Percentiles rank a stretch among this genome's conserved stretches.
These are phyloP conservation scores for Colletotrichum echinochloae DNA, from an alignment of 2,329 filamentous ascomycete genomes.

Conservation along the genomic window DNA sequence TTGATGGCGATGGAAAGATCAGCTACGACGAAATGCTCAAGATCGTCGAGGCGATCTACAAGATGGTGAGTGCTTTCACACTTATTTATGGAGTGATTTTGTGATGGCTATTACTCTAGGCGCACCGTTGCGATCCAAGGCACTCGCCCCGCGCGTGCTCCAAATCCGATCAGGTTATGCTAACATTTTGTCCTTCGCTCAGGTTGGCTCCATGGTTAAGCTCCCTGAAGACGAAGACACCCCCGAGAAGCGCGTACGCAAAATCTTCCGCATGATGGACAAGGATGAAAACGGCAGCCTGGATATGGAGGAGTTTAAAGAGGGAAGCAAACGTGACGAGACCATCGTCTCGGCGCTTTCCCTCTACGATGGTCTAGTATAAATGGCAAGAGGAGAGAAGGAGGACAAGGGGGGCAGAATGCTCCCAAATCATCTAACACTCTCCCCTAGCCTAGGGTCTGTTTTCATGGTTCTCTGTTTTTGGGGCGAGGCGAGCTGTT, in stretches of 20 bases:
- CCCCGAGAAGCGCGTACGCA: conserved; percentile 95
- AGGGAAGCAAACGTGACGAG: conserved; percentile 98
- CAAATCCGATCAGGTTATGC: background rate
- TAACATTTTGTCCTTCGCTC: conserved; percentile 15
- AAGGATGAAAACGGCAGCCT: conserved; percentile 99
- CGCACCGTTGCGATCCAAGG: background rate
- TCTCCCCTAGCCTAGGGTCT: background rate
- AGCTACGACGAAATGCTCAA: conserved; percentile 99
- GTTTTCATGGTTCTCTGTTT: conserved; percentile 20
- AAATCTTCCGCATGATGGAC: conserved; percentile 99
- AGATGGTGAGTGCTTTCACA: conserved; percentile 77
- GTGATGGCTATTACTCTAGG: background rate
- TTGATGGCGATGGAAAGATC: conserved; percentile 98
- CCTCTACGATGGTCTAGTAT: conserved; percentile 95
- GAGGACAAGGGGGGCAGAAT: background rate
- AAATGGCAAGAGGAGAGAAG: conserved; percentile 39
- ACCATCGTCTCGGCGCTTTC: conserved; percentile 98
- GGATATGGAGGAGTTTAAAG: conserved; percentile 98
- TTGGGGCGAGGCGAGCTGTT: conserved; percentile 29
- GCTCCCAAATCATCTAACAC: background rate
- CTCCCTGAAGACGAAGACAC: conserved; percentile 98
- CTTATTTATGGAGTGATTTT: background rate
- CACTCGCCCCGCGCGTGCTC: background rate
- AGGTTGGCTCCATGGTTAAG: conserved; percentile 99
- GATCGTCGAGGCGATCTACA: conserved; percentile 99